A percentile compares a stretch with the other conserved stretches of the same genome.
Conservation (phyloP, 2,329 filamentous ascomycete species). For the Arthrobotrys musiformis region DNA sequence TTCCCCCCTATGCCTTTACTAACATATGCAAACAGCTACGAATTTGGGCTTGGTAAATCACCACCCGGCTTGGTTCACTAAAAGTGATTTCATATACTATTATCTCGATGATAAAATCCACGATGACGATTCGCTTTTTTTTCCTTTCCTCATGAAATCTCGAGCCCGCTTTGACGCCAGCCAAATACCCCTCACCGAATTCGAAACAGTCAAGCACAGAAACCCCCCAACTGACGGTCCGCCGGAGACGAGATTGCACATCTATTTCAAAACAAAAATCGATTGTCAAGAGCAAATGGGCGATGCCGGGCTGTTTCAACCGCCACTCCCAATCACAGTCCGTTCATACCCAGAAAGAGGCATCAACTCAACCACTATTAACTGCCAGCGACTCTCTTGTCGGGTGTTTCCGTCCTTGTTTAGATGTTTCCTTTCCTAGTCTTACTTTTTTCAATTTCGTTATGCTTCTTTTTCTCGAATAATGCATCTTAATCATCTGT, state of each 20-base stretch:
- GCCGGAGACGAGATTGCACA: constrained; percentile 5
- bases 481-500: constrained; percentile 55
- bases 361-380: constrained; percentile 7
- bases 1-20: constrained; percentile 59
- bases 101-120: constrained; percentile 53
- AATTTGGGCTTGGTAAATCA: constrained; percentile 76
- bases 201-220: constrained; percentile 20
- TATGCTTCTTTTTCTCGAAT: constrained; percentile 30
- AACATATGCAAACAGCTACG: constrained; percentile 73
- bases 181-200: constrained; percentile 11
- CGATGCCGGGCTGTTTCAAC: not conserved
- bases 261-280: not conserved
- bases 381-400: constrained; percentile 17
- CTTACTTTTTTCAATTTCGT: constrained; percentile 13
- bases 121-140: constrained; percentile 49
- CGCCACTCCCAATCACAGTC: not conserved
- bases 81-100: constrained; percentile 49
- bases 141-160: constrained; percentile 30
- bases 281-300: constrained; percentile 11
- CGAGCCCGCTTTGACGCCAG: constrained; percentile 13
- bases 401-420: constrained; percentile 28
- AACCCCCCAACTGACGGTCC: not conserved
- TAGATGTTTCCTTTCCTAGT: constrained; percentile 39
- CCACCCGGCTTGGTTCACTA: not conserved
- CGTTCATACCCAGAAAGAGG: not conserved